phyloP scores from a whole-genome alignment of 2,329 filamentous ascomycete genomes.

The Fusarium anthophilum region DNA sequence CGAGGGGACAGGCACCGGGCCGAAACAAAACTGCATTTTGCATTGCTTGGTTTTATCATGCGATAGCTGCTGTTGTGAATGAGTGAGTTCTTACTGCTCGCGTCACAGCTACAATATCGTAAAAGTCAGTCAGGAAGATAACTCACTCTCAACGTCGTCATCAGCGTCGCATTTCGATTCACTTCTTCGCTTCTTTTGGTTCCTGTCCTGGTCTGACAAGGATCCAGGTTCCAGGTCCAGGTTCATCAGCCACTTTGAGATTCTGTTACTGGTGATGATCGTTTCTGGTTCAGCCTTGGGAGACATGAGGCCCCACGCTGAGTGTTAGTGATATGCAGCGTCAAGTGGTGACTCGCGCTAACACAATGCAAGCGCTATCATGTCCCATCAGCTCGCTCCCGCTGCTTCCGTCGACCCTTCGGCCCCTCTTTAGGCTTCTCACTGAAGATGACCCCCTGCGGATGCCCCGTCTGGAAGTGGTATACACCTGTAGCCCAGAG shows the following conservation, averaged over 20 bases:
- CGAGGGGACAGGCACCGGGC: conserved; percentile 14
- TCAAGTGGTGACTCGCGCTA: background rate
- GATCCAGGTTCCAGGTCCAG: background rate
- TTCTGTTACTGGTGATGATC: background rate
- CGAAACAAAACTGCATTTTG: conserved; percentile 14
- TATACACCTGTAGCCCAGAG: background rate
- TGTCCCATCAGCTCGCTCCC: conserved; percentile 15
- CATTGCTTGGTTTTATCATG: background rate
- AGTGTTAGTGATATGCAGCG: conserved; percentile 16
- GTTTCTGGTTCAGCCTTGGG: conserved; percentile 21
- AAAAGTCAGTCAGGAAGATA: background rate
- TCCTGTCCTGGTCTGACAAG: conserved; percentile 9
- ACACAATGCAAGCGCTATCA: conserved; percentile 9
- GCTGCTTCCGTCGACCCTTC: conserved; percentile 22
- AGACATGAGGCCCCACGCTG: conserved; percentile 12
- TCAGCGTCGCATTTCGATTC: background rate
- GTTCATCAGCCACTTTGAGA: conserved; percentile 19
- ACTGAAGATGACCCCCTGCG: background rate
- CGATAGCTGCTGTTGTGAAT: background rate
- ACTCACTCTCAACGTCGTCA: background rate
- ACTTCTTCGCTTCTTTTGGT: conserved; percentile 9
- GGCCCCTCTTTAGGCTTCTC: conserved; percentile 7
- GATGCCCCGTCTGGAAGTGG: background rate
- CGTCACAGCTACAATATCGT: background rate
- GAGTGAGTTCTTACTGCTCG: background rate